Evolutionary conservation across 2,329 filamentous ascomycete species (phyloP).

Genomic region (Scolecobasidium constrictum): DNA sequence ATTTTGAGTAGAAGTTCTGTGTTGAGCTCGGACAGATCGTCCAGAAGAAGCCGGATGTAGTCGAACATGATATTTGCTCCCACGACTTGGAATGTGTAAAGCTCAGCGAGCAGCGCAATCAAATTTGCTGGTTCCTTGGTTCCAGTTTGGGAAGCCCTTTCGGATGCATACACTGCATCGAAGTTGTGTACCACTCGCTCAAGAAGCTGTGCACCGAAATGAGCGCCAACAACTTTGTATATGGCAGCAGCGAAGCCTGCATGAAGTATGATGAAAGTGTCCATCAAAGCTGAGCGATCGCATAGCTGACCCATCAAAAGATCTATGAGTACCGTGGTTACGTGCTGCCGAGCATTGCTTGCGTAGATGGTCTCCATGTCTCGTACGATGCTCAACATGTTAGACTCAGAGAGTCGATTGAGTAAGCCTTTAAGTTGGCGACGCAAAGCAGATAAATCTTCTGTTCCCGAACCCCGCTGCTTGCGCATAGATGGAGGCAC

Average conservation of each 20-base stretch:
- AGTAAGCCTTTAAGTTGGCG: slow-evolving; percentile 79
- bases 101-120: slow-evolving; percentile 68
- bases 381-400: slow-evolving; percentile 70
- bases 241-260: slow-evolving; percentile 82
- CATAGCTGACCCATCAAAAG: slow-evolving; percentile 69
- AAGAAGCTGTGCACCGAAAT: slow-evolving; percentile 80
- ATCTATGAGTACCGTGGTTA: slow-evolving; percentile 70
- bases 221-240: slow-evolving; percentile 77
- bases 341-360: slow-evolving; percentile 74
- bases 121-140: slow-evolving; percentile 64
- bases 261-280: slow-evolving; percentile 83
- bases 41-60: slow-evolving; percentile 69
- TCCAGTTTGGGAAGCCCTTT: slow-evolving; percentile 23
- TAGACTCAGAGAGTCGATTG: slow-evolving; percentile 87
- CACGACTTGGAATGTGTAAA: slow-evolving; percentile 88
- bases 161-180: slow-evolving; percentile 48
- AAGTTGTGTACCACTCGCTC: slow-evolving; percentile 70
- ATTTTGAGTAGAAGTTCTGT: slow-evolving; percentile 14
- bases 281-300: slow-evolving; percentile 66
- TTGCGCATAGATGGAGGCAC: slow-evolving; percentile 75
- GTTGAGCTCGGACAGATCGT: slow-evolving; percentile 26
- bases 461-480: slow-evolving; percentile 50
- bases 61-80: slow-evolving; percentile 80
- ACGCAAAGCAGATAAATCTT: slow-evolving; percentile 57
- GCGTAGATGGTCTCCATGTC: slow-evolving; percentile 78